phyloP scores from a whole-genome alignment of 352 stramenopile genomes.

The Thalassiosira hispida region DNA sequence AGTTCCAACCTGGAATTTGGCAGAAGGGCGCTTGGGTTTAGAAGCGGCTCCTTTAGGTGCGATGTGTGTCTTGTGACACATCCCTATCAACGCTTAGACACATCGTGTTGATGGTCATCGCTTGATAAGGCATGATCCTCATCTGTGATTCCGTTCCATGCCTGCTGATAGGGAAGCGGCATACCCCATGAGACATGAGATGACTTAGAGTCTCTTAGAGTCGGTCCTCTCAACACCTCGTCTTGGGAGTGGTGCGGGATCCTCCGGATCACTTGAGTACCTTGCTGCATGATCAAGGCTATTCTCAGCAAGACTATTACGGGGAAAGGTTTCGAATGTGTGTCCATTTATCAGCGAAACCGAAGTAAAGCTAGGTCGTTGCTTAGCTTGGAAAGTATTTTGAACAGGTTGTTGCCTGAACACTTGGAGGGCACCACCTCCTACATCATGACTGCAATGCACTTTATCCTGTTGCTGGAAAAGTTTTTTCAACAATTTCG shows the following conservation, averaged over 20 bases:
- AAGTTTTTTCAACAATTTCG: constrained; percentile 69
- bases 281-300: not conserved
- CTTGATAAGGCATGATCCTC: constrained; percentile 10
- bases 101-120: constrained; percentile 14
- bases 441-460: not conserved
- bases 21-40: constrained; percentile 20
- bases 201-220: not conserved
- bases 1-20: constrained; percentile 22
- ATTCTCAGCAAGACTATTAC: constrained; percentile 18
- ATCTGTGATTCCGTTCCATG: not conserved
- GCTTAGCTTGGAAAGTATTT: not conserved
- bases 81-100: constrained; percentile 2
- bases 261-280: constrained; percentile 9
- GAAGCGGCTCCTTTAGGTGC: not conserved
- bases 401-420: no score
- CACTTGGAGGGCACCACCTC: not conserved
- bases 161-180: constrained; percentile 17
- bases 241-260: constrained; percentile 13
- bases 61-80: not conserved
- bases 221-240: not conserved
- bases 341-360: constrained; percentile 10
- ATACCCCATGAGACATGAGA: constrained; percentile 22
- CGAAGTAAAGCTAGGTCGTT: not conserved
- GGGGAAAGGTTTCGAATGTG: constrained; percentile 5
- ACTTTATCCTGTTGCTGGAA: not conserved